Percentiles rank a stretch among this genome's conserved stretches.
phyloP scores from a whole-genome alignment of 1,284 basidiomycete species.

The Ceratobasidium sp. region DNA sequence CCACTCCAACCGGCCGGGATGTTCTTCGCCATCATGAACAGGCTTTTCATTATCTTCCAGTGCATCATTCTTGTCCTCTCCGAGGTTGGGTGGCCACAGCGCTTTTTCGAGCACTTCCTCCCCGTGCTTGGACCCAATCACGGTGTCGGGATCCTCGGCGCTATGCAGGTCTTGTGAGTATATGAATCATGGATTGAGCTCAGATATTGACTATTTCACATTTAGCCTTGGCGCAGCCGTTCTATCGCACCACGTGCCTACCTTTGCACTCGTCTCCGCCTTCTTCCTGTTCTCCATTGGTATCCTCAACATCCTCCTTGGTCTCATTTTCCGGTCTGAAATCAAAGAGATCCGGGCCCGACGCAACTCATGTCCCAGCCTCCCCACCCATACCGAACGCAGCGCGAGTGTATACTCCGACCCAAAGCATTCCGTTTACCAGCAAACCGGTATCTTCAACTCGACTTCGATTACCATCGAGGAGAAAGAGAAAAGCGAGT shows the following conservation, averaged over 20 bases:
- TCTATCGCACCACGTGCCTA: constrained; percentile 80
- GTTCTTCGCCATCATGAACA: constrained; percentile 86
- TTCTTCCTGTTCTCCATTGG: constrained; percentile 89
- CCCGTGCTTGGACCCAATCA: constrained; percentile 87
- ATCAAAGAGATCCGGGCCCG: constrained; percentile 72
- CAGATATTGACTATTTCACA: constrained; percentile 46
- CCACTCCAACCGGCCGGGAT: constrained; percentile 86
- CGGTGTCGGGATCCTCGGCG: constrained; percentile 82
- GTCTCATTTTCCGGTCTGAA: constrained; percentile 74
- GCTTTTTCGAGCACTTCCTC: constrained; percentile 81
- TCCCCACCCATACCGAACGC: constrained; percentile 66
- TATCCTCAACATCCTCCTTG: constrained; percentile 82
- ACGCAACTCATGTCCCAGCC: constrained; percentile 61
- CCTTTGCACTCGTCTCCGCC: constrained; percentile 82
- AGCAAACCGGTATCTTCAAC: too few species aligned
- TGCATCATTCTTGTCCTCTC: constrained; percentile 76
- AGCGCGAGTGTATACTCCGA: constrained; percentile 58
- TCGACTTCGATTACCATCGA: too few species aligned
- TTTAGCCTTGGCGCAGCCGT: constrained; percentile 74
- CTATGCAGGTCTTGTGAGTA: constrained; percentile 80
- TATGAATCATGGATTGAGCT: not conserved
- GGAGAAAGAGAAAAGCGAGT: too few species aligned
- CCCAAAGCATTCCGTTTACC: constrained; percentile 52
- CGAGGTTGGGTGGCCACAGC: constrained; percentile 78
- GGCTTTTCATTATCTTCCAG: constrained; percentile 83